phyloP scores from a whole-genome alignment of 176 grass and related monocot genomes.

The Oryza nivara region DNA sequence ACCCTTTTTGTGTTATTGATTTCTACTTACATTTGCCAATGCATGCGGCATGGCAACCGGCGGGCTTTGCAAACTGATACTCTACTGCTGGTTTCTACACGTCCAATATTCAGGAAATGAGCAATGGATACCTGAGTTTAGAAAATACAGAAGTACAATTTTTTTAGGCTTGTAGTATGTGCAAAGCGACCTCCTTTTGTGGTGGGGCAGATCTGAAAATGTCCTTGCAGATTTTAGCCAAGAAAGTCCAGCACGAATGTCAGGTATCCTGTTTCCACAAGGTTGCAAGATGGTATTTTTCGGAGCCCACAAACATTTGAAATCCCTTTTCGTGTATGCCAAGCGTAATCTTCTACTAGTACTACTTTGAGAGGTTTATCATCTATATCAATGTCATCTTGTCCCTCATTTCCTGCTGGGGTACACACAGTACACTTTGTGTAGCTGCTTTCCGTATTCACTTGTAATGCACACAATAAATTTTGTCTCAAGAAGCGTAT shows the following conservation, averaged over 20 bases:
- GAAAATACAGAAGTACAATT: background rate
- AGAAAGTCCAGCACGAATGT: constrained; percentile 17
- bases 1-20: background rate
- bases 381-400: background rate
- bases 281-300: background rate
- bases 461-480: background rate
- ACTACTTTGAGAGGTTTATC: background rate
- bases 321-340: constrained; percentile 42
- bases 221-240: background rate
- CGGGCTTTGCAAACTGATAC: background rate
- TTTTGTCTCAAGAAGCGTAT: background rate
- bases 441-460: constrained; percentile 3
- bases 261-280: background rate
- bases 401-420: background rate
- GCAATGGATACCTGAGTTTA: background rate
- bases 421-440: constrained; percentile 9
- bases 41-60: background rate
- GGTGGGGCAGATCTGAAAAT: constrained; percentile 43
- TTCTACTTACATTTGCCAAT: constrained; percentile 10
- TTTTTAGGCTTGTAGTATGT: background rate
- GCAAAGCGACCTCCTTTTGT: constrained; percentile 12
- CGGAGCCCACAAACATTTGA: constrained; percentile 40
- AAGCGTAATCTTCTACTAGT: background rate
- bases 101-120: constrained; percentile 3
- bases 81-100: background rate